Conservation (phyloP, 2,329 filamentous ascomycete species). For the Diaporthe sp. region DNA sequence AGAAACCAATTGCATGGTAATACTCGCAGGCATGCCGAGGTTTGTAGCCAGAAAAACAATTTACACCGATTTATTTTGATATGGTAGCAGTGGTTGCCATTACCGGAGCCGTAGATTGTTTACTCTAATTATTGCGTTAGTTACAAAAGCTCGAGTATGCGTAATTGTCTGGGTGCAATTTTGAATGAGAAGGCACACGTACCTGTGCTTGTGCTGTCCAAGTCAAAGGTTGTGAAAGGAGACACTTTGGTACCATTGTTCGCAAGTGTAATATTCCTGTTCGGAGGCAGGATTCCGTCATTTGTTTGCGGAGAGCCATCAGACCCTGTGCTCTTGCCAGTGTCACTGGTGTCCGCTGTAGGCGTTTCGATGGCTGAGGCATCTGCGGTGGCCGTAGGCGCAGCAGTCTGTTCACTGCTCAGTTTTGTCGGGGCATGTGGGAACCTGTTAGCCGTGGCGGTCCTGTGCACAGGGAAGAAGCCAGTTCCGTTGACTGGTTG, state of each 20-base stretch:
- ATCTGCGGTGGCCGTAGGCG: neutral
- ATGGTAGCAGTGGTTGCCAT: neutral
- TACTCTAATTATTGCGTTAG: neutral
- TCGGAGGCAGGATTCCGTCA: neutral
- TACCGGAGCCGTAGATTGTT: neutral
- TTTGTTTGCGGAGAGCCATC: neutral
- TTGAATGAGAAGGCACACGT: neutral
- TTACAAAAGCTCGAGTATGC: too few relatives aligned
- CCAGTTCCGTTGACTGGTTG: neutral
- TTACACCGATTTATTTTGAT: too few relatives aligned
- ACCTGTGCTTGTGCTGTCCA: neutral
- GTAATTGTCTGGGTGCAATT: neutral
- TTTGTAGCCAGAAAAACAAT: too few relatives aligned
- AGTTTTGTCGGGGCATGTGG: neutral
- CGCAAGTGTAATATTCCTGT: neutral
- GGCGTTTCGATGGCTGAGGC: neutral
- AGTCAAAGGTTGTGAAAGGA: neutral
- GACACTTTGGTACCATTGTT: neutral
- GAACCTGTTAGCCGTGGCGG: neutral
- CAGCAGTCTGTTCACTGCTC: neutral
- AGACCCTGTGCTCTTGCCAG: neutral
- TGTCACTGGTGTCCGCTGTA: neutral
- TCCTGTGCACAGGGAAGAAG: slow-evolving; percentile 7
- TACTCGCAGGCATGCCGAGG: neutral
- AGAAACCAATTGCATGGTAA: neutral